A percentile compares a stretch with the other conserved stretches of the same genome.
phyloP scores from a whole-genome alignment of 2,329 filamentous ascomycete species.

The Clonostachys byssicola region DNA sequence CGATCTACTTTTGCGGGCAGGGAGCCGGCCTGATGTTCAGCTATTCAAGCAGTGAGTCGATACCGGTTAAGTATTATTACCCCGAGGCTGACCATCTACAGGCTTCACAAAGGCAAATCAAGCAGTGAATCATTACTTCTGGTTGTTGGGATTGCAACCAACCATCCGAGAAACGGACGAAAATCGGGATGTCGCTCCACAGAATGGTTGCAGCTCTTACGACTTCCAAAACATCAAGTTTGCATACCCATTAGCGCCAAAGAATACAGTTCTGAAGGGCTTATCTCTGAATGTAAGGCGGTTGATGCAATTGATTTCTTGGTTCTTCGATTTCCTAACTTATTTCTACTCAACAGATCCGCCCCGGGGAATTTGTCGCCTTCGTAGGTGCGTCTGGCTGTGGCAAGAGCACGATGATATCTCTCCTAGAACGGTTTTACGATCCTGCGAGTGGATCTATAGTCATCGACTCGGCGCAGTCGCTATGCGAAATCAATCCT shows the following conservation, averaged over 20 bases:
- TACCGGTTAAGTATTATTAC: too few species aligned
- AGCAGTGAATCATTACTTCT: constrained; percentile 29
- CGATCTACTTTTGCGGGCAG: constrained; percentile 23
- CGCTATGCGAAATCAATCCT: constrained; percentile 72
- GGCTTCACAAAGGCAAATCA: constrained; percentile 30
- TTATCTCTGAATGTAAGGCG: constrained; percentile 21
- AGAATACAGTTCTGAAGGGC: constrained; percentile 20
- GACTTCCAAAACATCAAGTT: constrained; percentile 41
- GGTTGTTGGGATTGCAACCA: constrained; percentile 17
- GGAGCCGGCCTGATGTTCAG: constrained; percentile 13
- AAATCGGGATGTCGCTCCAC: constrained; percentile 15
- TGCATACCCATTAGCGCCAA: constrained; percentile 38
- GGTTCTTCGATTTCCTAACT: too few species aligned
- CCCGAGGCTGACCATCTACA: neutral
- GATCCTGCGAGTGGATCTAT: constrained; percentile 78
- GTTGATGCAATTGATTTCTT: constrained; percentile 57
- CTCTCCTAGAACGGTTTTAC: constrained; percentile 91
- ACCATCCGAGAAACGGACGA: constrained; percentile 9
- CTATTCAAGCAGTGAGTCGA: constrained; percentile 23
- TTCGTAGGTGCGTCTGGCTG: constrained; percentile 92
- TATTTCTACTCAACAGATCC: constrained; percentile 16
- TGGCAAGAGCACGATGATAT: constrained; percentile 92
- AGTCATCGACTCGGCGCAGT: constrained; percentile 70
- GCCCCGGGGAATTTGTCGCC: constrained; percentile 82
- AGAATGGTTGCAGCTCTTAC: constrained; percentile 6